Percentiles rank a stretch among this genome's conserved stretches.
Conservation (phyloP, 2,329 filamentous ascomycete species). For the Cladophialophora immunda region DNA sequence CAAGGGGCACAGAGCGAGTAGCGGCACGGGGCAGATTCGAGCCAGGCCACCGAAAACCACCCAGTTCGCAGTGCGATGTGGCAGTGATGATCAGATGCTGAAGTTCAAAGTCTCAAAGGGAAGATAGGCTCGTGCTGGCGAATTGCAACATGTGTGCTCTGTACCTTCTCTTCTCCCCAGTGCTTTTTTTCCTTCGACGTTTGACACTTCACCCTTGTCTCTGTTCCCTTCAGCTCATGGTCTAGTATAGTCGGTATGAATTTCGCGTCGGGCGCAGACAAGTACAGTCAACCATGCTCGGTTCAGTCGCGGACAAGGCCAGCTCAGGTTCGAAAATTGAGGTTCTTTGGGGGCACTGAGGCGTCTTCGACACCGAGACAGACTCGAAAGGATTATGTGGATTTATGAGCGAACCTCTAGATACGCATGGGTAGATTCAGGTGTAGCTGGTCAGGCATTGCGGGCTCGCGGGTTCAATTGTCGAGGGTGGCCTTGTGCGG, state of each 20-base stretch:
- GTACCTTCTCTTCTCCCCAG: slow-evolving; percentile 31
- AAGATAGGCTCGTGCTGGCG: slow-evolving; percentile 4
- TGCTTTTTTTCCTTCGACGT: slow-evolving; percentile 8
- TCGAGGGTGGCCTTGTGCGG: background rate
- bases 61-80: background rate
- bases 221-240: slow-evolving; percentile 28
- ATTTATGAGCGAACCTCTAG: slow-evolving; percentile 1
- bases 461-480: slow-evolving; percentile 5
- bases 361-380: background rate
- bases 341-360: background rate
- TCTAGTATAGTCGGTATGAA: slow-evolving; percentile 6
- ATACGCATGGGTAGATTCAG: slow-evolving; percentile 7
- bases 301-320: slow-evolving; percentile 16
- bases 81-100: background rate
- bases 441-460: slow-evolving; percentile 21
- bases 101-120: background rate
- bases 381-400: background rate
- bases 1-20: background rate
- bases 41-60: too few relatives aligned
- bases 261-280: slow-evolving; percentile 29
- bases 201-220: slow-evolving; percentile 13
- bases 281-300: slow-evolving; percentile 32
- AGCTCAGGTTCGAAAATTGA: background rate
- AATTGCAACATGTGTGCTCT: background rate
- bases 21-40: background rate